Conservation (phyloP, 805 yeast species). For the Teunomyces tritomae region DNA sequence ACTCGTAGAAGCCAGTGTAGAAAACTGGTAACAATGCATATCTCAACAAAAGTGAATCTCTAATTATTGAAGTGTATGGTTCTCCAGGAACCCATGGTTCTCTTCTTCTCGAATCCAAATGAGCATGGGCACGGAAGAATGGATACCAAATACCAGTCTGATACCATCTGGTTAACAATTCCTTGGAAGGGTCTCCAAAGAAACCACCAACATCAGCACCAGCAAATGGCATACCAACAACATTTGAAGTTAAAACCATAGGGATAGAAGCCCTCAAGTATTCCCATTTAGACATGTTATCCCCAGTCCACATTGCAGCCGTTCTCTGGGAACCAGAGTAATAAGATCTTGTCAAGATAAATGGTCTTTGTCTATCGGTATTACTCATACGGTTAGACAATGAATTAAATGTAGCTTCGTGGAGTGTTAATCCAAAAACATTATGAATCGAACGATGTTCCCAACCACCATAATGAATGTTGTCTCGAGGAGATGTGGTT, state of each 20-base stretch:
- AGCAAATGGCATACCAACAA: slow-evolving; percentile 84
- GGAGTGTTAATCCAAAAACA: slow-evolving; percentile 73
- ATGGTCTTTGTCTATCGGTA: slow-evolving; percentile 65
- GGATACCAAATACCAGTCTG: slow-evolving; percentile 97
- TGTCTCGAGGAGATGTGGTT: slow-evolving; percentile 81
- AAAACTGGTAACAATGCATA: slow-evolving; percentile 74
- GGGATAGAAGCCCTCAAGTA: slow-evolving; percentile 78
- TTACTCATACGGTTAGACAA: slow-evolving; percentile 48
- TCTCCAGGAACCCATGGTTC: slow-evolving; percentile 90
- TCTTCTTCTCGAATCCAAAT: slow-evolving; percentile 85
- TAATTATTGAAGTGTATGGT: slow-evolving; percentile 62
- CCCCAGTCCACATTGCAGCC: slow-evolving; percentile 98
- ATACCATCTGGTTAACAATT: slow-evolving; percentile 87
- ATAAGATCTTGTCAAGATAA: slow-evolving; percentile 80
- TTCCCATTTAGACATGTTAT: slow-evolving; percentile 91
- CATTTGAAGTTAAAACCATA: slow-evolving; percentile 77
- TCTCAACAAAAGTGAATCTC: slow-evolving; percentile 70
- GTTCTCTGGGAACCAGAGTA: slow-evolving; percentile 90
- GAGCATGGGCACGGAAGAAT: slow-evolving; percentile 95
- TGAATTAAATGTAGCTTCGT: slow-evolving; percentile 75
- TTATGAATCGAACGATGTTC: slow-evolving; percentile 94
- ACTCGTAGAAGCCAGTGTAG: slow-evolving; percentile 73
- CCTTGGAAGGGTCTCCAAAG: slow-evolving; percentile 83
- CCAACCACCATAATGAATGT: slow-evolving; percentile 72
- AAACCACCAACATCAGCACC: slow-evolving; percentile 99